Base-by-base conservation (phyloP, 768 basidiomycete genomes). In the Suillus occidentalis region DNA sequence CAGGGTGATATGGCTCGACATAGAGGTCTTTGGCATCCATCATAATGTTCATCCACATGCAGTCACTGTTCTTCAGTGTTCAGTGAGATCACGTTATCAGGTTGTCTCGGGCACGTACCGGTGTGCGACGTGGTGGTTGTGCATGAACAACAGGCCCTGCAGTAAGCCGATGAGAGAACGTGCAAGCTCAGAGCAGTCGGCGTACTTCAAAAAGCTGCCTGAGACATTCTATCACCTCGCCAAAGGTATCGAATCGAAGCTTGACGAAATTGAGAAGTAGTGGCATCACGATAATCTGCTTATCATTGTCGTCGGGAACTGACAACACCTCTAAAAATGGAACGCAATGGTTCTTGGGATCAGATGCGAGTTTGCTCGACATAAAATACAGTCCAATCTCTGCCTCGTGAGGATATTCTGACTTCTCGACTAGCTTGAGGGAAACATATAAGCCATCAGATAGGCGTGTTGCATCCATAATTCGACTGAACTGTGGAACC, bases 81-180 rank as follows among this genome's bases (percentile, higher is more conserved):
- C 16, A n/a, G 20, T 18, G 34, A 56, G 2, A 47, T 25, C 49
- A 25, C 22, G 2, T 49, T 6, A 14, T 45, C 14, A 63, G 66
- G 39, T 61, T 61, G 45, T 71, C 65, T 25, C 50, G 3, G 13
- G 6, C 12, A 66, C 67, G 34, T 65, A 77, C 79, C 79, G 68
- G 62, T 82, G 80, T 0, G 74, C 77, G 25, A 80, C 72, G 3
- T 63, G 70, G 45, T 77, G 68, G 6, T 71, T 13, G 43, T 82
- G 80, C 69, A 81, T 75, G 56, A 78, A 81, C 22, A 70, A 67
- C 0, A 81, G 57, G 2, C 77, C 77, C 78, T 79, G 22, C 1
- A 20, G n/a, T 25, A 36, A 2, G 3, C 36, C 61, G 28, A 63
- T 39, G 13, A 59, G 10, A 10, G 31, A 20, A 20, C 3, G 9